Evolutionary conservation across 495 filamentous ascomycete species (phyloP).

Genomic region (Paragyromitra xinjiangensis): DNA sequence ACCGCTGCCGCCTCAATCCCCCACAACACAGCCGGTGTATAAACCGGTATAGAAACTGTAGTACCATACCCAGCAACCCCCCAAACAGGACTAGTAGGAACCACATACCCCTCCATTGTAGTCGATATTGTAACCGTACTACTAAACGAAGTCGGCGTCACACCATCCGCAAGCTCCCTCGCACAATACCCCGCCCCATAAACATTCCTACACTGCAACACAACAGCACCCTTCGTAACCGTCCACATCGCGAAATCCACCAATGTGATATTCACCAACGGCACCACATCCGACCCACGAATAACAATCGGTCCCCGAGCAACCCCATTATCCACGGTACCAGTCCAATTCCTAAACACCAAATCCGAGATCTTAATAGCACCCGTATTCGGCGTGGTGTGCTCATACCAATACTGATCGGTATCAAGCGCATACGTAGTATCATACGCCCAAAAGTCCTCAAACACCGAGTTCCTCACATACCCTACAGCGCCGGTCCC

Average conservation of each 20-base stretch:
- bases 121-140: conserved; percentile 37
- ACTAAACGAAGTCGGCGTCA: conserved; percentile 33
- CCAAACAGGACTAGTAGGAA: conserved; percentile 43
- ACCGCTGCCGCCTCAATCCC: neutral
- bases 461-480: conserved; percentile 65
- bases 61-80: conserved; percentile 48
- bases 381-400: conserved; percentile 58
- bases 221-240: conserved; percentile 61
- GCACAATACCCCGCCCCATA: conserved; percentile 64
- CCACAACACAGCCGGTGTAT: conserved; percentile 45
- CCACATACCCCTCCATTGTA: conserved; percentile 31
- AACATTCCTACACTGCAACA: conserved; percentile 63
- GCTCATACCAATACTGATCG: conserved; percentile 66
- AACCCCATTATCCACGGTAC: conserved; percentile 64
- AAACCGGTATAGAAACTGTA: conserved; percentile 48
- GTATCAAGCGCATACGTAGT: conserved; percentile 64
- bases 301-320: conserved; percentile 65
- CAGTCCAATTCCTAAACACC: conserved; percentile 68
- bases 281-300: conserved; percentile 62
- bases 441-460: conserved; percentile 67
- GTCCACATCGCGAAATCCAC: conserved; percentile 70
- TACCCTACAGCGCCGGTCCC: conserved; percentile 62
- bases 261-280: conserved; percentile 66
- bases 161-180: conserved; percentile 10
- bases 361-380: conserved; percentile 66